A percentile compares a stretch with the other conserved stretches of the same genome.
phyloP scores from a whole-genome alignment of 2,329 filamentous ascomycete species.

The Aureobasidium sp. region DNA sequence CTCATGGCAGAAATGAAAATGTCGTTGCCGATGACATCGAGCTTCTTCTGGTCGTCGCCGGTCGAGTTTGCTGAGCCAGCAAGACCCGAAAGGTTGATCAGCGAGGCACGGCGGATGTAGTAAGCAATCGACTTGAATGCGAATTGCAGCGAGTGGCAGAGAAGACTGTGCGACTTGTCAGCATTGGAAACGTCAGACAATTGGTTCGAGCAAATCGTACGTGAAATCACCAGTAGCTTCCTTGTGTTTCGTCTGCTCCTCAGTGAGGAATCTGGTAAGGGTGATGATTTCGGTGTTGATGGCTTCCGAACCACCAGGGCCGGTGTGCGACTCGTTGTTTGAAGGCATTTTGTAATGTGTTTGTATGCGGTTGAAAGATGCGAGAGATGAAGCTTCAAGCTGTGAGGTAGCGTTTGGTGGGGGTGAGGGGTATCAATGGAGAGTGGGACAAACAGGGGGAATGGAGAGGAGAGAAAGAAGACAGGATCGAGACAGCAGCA shows the following conservation, averaged over 20 bases:
- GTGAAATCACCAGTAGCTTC: conserved; percentile 98
- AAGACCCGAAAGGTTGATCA: conserved; percentile 82
- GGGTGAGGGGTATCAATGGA: conserved; percentile 3
- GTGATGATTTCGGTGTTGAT: conserved; percentile 97
- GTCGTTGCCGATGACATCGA: conserved; percentile 98
- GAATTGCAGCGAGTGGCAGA: conserved; percentile 97
- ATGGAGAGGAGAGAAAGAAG: not conserved
- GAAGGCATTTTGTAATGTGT: conserved; percentile 26
- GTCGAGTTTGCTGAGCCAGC: conserved; percentile 92
- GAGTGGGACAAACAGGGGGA: not conserved
- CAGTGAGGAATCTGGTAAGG: conserved; percentile 87
- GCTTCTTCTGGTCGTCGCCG: conserved; percentile 98
- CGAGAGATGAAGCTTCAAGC: not conserved
- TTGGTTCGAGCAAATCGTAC: conserved; percentile 24
- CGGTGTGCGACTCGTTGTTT: conserved; percentile 30
- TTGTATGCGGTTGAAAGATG: not conserved
- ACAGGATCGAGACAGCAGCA: not conserved
- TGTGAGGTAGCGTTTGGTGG: not conserved
- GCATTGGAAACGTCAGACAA: not conserved
- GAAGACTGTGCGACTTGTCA: conserved; percentile 50
- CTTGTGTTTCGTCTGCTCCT: conserved; percentile 87
- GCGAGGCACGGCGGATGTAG: conserved; percentile 91
- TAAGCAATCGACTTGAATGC: conserved; percentile 99
- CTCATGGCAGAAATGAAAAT: conserved; percentile 94
- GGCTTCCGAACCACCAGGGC: conserved; percentile 56